Evolutionary conservation across 1,139 yeast species (phyloP), one percentile per base, ranked within the genome.

Genomic region (Pichia sp.): DNA sequence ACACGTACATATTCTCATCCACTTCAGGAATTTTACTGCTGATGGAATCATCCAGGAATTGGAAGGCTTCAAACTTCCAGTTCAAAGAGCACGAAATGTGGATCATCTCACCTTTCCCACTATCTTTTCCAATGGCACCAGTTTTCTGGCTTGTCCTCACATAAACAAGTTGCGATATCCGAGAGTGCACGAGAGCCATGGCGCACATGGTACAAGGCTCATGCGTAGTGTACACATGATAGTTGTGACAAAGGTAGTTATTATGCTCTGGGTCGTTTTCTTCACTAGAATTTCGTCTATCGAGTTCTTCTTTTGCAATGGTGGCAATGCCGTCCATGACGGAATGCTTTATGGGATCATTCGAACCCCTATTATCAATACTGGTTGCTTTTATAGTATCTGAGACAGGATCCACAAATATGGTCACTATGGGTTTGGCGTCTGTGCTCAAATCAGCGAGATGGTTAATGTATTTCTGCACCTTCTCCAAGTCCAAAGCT

Each of bases 181-280:
- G 67, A 1, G 97, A 88, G 56, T 93, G 98, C 10, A 88, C 80
- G 25, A 93, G 64, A 0, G 97, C 98, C 99, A 93, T 93, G 8
- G 84, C 64, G 53, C 99, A 93, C 97, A 91, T 93, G 0, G 85
- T 73, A 55, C 98, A 93, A 1, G 98, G 99, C 55, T 93, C 98
- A 54, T 87, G 95, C 0, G 95, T 82, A 1, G 93, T 82, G 52
- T 84, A 87, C 0, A 91, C 87, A 42, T 83, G 77, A 46, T 77
- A 69, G 39, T 77, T 73, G 31, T 80, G 72, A 52, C 97, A 88
- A 9, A 93, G 67, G 53, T 93, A 93, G 32, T 49, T 58, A 26
- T 48, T 47, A 9, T 37, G 27, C 1, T 39, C 22, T 6, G 22
- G 30, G 22, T 45, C 38, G 9, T 33, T 29, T 5, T 40, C 39